Evolutionary conservation across 768 basidiomycete genomes (phyloP), one percentile per base, ranked within the genome.

Genomic region (Suillus brevipes): DNA sequence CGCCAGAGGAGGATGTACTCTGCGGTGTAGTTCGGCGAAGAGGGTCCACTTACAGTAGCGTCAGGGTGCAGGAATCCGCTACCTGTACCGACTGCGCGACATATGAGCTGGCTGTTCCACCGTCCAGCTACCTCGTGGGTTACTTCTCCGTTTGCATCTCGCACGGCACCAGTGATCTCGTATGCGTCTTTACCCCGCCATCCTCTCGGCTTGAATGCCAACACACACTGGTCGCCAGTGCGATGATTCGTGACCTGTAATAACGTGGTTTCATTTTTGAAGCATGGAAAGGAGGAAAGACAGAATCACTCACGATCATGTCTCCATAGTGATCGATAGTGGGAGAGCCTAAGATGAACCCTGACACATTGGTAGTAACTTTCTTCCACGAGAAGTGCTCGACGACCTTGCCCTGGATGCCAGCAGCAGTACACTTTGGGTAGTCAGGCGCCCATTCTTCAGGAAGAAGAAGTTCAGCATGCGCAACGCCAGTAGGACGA

Each of bases 301-400:
- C 49, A 50, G n/a, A 62, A 40, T 10, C 4, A 87, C 91, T 70
- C 74, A 95, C 92, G 63, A 88, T 83, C 90, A 99, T 95, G 73
- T 97, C 94, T 6, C 96, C 96, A 72, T 97, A 95, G 79, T 95
- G 94, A 71, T 95, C 94, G 67, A 95, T 95, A 38, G 89, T 89
- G 6, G 92, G 92, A 28, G 83, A 86, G 6, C 97, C 97, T 25
- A 97, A 82, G 67, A 99, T 95, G 73, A 99, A 98, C 18, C 95
- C 95, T 6, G 94, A 95, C 10, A 97, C 84, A 65, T 87, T 91
- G 43, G 92, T 94, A 13, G 91, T 94, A 38, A 96, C 95, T 75
- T 97, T 97, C 79, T 95, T 95, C 94, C 94, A 97, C 52, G 87
- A 91, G 74, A 93, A 99, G 75, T 98, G 96, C 73, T 99, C 96